phyloP scores from a whole-genome alignment of 768 basidiomycete species.

The Mycena rebaudengoi region DNA sequence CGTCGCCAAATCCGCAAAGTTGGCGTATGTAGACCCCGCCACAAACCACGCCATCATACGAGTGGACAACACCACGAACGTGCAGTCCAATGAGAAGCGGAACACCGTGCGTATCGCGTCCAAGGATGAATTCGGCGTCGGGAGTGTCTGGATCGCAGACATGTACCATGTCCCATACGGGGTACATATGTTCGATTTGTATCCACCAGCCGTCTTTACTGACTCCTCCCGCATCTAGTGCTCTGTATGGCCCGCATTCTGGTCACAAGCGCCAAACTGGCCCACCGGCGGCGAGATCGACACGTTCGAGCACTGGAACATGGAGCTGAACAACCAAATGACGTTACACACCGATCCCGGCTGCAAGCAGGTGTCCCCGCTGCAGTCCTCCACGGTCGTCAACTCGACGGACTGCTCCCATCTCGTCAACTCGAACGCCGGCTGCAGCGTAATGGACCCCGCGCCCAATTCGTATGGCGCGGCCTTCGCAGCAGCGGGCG shows the following conservation, averaged over 20 bases:
- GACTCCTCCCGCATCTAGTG: conserved; percentile 49
- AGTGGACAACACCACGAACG: conserved; percentile 73
- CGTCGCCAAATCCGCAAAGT: conserved; percentile 54
- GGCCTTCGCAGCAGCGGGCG: conserved; percentile 69
- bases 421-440: conserved; percentile 61
- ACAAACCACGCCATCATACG: conserved; percentile 80
- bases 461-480: conserved; percentile 66
- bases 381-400: conserved; percentile 60
- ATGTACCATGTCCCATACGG: conserved; percentile 72
- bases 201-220: background rate
- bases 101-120: conserved; percentile 73
- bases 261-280: conserved; percentile 67
- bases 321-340: conserved; percentile 70
- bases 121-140: conserved; percentile 62
- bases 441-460: conserved; percentile 70
- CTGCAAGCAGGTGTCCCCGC: conserved; percentile 59
- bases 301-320: conserved; percentile 85
- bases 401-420: conserved; percentile 69
- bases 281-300: conserved; percentile 78
- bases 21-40: conserved; percentile 67
- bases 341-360: conserved; percentile 73
- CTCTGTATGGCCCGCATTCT: conserved; percentile 77
- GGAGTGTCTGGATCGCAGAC: conserved; percentile 72
- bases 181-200: conserved; percentile 42
- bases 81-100: conserved; percentile 63